Conservation (phyloP, 1,139 yeast genomes). For the Suhomyces bolitotheri region DNA sequence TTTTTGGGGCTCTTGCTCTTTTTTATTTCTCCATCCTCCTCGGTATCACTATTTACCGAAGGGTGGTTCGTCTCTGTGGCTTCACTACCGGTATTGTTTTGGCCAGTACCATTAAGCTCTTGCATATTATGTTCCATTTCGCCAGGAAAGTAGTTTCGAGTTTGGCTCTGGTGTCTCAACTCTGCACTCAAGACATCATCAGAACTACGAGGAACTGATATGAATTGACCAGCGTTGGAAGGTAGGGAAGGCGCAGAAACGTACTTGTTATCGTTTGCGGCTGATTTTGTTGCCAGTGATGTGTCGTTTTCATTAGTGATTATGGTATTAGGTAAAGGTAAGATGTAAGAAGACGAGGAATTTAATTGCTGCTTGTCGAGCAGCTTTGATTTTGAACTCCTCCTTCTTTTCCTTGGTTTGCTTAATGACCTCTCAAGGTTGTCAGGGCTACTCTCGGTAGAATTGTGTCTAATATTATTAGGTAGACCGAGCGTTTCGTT, state of each 20-base stretch:
- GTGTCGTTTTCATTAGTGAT: conserved; percentile 11
- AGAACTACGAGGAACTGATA: conserved; percentile 7
- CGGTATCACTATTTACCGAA: not conserved
- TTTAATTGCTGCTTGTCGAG: conserved; percentile 7
- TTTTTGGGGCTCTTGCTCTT: conserved; percentile 7
- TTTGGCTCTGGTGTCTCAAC: conserved; percentile 4
- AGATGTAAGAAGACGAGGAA: conserved; percentile 16
- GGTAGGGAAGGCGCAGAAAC: conserved; percentile 6
- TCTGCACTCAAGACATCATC: conserved; percentile 9
- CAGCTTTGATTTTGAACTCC: conserved; percentile 12
- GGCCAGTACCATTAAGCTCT: conserved; percentile 3
- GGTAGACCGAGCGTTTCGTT: conserved; percentile 9
- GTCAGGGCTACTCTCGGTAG: conserved; percentile 3
- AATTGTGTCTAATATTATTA: conserved; percentile 3
- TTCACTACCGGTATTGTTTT: not conserved
- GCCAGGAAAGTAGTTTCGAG: conserved; percentile 5
- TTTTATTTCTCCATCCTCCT: conserved; percentile 1
- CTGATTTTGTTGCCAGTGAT: conserved; percentile 1
- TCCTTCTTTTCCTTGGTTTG: conserved; percentile 9
- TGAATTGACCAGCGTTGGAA: conserved; percentile 7
- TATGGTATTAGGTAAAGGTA: conserved; percentile 22
- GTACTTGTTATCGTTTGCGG: conserved; percentile 3
- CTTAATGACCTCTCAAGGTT: conserved; percentile 6
- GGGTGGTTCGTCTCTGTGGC: not conserved
- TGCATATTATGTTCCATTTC: conserved; percentile 8